Percentiles rank a stretch among this genome's conserved stretches.
Conservation (phyloP, 345 rosid species). For the Aethionema arabicum region DNA sequence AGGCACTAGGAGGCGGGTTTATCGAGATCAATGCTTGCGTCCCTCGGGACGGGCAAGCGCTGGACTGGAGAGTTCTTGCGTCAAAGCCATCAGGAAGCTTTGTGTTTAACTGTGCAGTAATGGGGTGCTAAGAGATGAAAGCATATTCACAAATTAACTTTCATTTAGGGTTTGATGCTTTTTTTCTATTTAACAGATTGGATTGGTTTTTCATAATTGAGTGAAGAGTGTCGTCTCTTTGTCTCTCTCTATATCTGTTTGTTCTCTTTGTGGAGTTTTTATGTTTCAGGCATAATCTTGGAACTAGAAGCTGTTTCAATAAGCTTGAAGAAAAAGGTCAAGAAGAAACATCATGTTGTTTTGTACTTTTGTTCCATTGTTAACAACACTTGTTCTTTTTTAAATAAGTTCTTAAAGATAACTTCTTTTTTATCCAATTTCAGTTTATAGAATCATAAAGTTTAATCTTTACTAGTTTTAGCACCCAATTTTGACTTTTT, state of each 20-base stretch:
- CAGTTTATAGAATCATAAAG: not conserved
- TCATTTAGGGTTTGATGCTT: not conserved
- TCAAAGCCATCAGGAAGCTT: constrained; percentile 50
- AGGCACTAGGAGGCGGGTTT: constrained; percentile 44
- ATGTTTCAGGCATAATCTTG: constrained; percentile 25
- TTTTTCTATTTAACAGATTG: not conserved
- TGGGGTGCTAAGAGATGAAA: constrained; percentile 70
- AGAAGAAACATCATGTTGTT: constrained; percentile 18
- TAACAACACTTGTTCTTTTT: not conserved
- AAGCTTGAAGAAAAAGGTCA: constrained; percentile 19
- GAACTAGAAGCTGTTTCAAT: constrained; percentile 25
- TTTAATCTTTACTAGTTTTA: not conserved
- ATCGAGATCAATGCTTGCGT: constrained; percentile 73
- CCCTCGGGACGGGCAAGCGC: constrained; percentile 55
- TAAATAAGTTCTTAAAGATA: not conserved
- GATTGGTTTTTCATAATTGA: constrained; percentile 17
- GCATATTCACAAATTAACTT: constrained; percentile 20
- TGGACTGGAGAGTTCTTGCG: constrained; percentile 66
- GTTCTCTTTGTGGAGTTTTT: constrained; percentile 9
- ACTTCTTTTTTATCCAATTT: not conserved
- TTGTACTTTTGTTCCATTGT: constrained; percentile 21
- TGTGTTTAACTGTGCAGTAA: constrained; percentile 82
- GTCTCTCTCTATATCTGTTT: constrained; percentile 14
- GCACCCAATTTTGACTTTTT: too few relatives aligned
- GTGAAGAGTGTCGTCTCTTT: constrained; percentile 14